Percentiles rank a stretch among this genome's conserved stretches.
phyloP scores from a whole-genome alignment of 2,329 filamentous ascomycete species.

The Talaromyces amestolkiae region DNA sequence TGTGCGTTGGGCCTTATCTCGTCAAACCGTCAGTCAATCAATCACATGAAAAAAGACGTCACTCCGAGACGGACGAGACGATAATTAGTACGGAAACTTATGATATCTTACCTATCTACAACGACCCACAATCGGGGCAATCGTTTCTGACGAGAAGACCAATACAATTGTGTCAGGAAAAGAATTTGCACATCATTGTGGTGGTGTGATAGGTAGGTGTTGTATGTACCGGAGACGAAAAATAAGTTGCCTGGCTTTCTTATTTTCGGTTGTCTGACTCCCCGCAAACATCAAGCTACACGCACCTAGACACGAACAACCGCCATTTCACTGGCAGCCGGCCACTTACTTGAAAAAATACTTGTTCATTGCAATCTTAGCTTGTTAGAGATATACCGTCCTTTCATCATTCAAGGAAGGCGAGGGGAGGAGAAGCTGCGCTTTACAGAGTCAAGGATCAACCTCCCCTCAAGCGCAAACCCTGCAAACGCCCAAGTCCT shows the following conservation, averaged over 20 bases:
- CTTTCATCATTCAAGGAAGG: neutral
- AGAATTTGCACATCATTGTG: neutral
- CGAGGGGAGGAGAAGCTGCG: neutral
- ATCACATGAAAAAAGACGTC: constrained; percentile 20
- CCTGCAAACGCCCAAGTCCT: neutral
- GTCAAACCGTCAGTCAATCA: neutral
- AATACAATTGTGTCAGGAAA: neutral
- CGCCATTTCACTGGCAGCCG: neutral
- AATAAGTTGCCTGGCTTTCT: neutral
- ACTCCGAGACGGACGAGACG: neutral
- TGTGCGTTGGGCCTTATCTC: neutral
- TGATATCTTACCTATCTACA: neutral
- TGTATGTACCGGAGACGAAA: neutral
- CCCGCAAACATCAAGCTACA: neutral
- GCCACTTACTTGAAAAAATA: too few species aligned
- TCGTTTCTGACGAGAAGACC: neutral
- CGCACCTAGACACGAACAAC: neutral
- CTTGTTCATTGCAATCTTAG: neutral
- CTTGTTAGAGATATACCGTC: neutral
- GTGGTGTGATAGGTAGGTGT: neutral
- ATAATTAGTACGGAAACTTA: neutral
- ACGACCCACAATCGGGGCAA: neutral
- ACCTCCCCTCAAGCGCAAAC: neutral
- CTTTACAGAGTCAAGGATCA: neutral
- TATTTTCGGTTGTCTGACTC: neutral